Conservation (phyloP, 2,329 filamentous ascomycete species). For the Microascus cirrosus region DNA sequence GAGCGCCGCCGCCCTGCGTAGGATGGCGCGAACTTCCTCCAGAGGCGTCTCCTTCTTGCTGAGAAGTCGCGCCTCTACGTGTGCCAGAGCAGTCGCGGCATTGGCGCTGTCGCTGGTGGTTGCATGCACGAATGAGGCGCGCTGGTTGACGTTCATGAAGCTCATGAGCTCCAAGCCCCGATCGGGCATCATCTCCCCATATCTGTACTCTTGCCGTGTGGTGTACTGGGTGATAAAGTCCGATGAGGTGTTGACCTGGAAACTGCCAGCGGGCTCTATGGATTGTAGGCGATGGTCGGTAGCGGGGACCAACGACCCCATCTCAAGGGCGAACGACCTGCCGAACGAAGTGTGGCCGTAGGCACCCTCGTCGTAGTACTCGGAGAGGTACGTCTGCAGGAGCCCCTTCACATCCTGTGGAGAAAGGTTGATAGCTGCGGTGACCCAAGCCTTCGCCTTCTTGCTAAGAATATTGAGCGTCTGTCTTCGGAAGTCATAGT, state of each 20-base stretch:
- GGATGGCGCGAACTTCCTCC: conserved; percentile 65
- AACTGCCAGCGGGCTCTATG: conserved; percentile 63
- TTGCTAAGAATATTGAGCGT: conserved; percentile 72
- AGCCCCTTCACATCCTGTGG: conserved; percentile 91
- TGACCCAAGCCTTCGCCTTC: conserved; percentile 72
- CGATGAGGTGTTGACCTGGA: conserved; percentile 79
- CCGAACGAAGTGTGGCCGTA: conserved; percentile 90
- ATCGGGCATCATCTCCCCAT: conserved; percentile 64
- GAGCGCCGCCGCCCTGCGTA: conserved; percentile 75
- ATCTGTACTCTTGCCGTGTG: conserved; percentile 89
- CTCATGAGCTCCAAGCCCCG: conserved; percentile 56
- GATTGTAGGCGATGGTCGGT: conserved; percentile 80
- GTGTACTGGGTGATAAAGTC: conserved; percentile 97
- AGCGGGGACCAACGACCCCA: conserved; percentile 75
- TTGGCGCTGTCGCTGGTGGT: conserved; percentile 44
- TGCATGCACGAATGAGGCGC: conserved; percentile 38
- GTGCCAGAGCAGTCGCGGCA: conserved; percentile 54
- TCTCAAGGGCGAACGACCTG: conserved; percentile 85
- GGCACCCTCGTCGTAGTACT: conserved; percentile 81
- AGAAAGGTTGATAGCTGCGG: conserved; percentile 67
- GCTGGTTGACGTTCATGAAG: conserved; percentile 43
- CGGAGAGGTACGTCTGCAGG: conserved; percentile 90
- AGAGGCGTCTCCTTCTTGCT: conserved; percentile 60
- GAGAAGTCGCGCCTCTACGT: conserved; percentile 61
- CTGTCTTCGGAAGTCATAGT: conserved; percentile 68